Percentiles rank a stretch among this genome's conserved stretches.
phyloP scores from a whole-genome alignment of 2,329 filamentous ascomycete genomes.

The Rhynchosporium secalis region DNA sequence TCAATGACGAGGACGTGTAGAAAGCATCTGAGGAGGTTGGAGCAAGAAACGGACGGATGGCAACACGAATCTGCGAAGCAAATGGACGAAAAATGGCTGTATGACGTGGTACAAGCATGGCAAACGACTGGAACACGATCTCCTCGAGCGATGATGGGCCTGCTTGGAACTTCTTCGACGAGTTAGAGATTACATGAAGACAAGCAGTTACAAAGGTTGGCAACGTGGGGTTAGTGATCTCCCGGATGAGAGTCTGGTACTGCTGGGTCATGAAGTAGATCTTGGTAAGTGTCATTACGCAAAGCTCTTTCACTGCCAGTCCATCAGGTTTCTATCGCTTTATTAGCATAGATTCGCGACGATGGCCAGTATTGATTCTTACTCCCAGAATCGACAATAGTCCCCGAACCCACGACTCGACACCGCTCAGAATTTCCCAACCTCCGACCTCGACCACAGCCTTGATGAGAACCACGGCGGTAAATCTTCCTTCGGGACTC shows the following conservation, averaged over 20 bases:
- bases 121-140: constrained; percentile 69
- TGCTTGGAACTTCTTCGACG: constrained; percentile 43
- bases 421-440: constrained; percentile 75
- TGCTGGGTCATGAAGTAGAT: constrained; percentile 82
- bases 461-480: constrained; percentile 77
- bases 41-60: constrained; percentile 61
- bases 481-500: constrained; percentile 72
- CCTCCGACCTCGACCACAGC: constrained; percentile 79
- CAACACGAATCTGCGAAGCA: constrained; percentile 63
- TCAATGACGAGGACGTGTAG: constrained; percentile 53
- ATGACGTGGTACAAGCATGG: constrained; percentile 73
- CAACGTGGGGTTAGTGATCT: constrained; percentile 83
- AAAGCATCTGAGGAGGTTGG: constrained; percentile 57
- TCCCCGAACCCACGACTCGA: constrained; percentile 74
- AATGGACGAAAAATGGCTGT: constrained; percentile 81
- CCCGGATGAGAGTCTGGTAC: constrained; percentile 79
- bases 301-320: constrained; percentile 71
- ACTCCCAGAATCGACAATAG: constrained; percentile 74
- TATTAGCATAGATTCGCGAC: constrained; percentile 19
- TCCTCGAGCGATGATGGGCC: constrained; percentile 57
- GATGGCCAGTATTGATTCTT: constrained; percentile 23
- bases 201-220: constrained; percentile 73
- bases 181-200: constrained; percentile 60
- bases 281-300: constrained; percentile 73
- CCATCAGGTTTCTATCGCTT: constrained; percentile 70